Base-by-base conservation (phyloP, 1,284 basidiomycete species). In the Malassezia sympodialis region DNA sequence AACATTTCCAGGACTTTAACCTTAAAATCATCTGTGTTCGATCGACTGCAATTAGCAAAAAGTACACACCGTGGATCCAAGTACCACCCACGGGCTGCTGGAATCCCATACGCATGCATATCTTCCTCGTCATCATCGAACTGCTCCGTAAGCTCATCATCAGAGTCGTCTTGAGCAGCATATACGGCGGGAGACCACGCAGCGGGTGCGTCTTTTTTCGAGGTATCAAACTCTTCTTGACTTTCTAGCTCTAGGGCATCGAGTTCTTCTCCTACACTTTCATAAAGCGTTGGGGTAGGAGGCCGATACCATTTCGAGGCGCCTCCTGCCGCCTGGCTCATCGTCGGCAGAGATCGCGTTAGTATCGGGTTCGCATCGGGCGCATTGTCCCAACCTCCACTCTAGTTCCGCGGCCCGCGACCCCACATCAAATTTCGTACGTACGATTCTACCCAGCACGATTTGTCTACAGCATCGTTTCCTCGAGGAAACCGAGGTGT, bases 31-130 rank as follows among this genome's bases (percentile, higher is more conserved):
- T 19, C 4, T 15, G 64, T 65, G 23, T 71, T 66, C 10, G 66
- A 37, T 35, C 61, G 49, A n/a, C 60, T 62, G 43, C 14, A 19
- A 23, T 49, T 11, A 44, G 50, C 23, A 12, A 12, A 15, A 12
- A 15, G 19, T 12, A 53, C 59, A 35, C 42, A 60, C 41, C 68
- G 60, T 17, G 63, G 61, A 31, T 70, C 65, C 30, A 72, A 58
- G 14, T 58, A 49, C 63, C 62, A 70, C 8, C 68, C 68, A 28
- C 69, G 60, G 3, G 71, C 71, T 1, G 69, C 69, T 1, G 71
- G 71, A 3, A 73, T 60, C 8, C 71, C 71, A 19, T 62, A 60
- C n/a, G 71, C 71, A 26, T 73, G 71, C 69, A 73, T 72, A 49
- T 73, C 71, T 17, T 72, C 69, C 45, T 72, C 71, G 30, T 68